Evolutionary conservation across 768 basidiomycete genomes (phyloP).

Genomic region (Leccinum broughii): DNA sequence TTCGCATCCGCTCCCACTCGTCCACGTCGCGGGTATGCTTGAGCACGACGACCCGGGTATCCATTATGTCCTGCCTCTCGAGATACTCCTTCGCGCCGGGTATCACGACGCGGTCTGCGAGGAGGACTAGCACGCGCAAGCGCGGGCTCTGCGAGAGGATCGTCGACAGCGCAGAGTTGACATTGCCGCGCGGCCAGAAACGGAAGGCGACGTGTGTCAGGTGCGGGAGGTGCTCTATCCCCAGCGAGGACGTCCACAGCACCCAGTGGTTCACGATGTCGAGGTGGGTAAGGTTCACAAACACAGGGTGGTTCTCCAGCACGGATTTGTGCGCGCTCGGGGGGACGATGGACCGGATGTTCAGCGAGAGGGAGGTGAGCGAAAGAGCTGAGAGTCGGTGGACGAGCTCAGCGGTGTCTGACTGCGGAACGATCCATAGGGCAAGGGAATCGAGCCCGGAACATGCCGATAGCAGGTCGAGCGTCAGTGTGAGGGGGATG

Average conservation of each 20-base stretch:
- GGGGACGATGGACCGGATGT: conserved; percentile 7
- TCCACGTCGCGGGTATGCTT: conserved; percentile 11
- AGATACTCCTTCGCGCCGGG: conserved; percentile 8
- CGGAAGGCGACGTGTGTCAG: conserved; percentile 18
- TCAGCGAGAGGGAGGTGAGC: conserved; percentile 19
- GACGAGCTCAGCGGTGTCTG: neutral
- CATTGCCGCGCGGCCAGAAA: conserved; percentile 16
- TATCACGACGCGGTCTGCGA: conserved; percentile 9
- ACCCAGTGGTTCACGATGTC: conserved; percentile 23
- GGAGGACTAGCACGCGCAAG: conserved; percentile 13
- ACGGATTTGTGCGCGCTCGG: neutral
- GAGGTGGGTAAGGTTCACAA: conserved; percentile 18
- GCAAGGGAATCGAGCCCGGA: conserved; percentile 17
- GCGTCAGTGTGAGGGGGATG: conserved; percentile 4
- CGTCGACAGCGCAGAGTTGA: conserved; percentile 4
- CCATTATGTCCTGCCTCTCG: conserved; percentile 10
- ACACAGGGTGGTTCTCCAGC: conserved; percentile 13
- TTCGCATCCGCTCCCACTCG: neutral
- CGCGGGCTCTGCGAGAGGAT: conserved; percentile 5
- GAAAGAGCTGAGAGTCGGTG: conserved; percentile 13
- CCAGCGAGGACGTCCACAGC: conserved; percentile 19
- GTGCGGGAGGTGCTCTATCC: conserved; percentile 16
- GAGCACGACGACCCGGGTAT: conserved; percentile 17
- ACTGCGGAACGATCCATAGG: conserved; percentile 15
- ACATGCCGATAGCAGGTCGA: conserved; percentile 12